Conservation (phyloP, 495 filamentous ascomycete species). For the Lepraria neglecta region DNA sequence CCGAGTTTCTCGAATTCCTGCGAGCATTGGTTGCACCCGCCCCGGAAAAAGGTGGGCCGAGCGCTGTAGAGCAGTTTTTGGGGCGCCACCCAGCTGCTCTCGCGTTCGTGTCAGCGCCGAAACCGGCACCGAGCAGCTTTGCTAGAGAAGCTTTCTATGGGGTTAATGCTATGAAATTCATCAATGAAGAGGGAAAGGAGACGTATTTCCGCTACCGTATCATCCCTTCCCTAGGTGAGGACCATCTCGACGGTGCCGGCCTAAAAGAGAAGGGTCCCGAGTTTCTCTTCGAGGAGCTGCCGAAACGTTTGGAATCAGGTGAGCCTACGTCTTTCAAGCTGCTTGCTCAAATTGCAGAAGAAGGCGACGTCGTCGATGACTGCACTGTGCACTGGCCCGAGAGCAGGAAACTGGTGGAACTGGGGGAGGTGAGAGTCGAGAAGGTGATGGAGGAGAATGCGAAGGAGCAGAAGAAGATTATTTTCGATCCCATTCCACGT, state of each 20-base stretch:
- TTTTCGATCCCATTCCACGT: conserved; percentile 51
- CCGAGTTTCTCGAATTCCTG: conserved; percentile 46
- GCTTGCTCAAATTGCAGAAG: conserved; percentile 44
- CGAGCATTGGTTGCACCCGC: conserved; percentile 27
- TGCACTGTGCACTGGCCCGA: conserved; percentile 48
- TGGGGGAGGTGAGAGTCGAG: conserved; percentile 44
- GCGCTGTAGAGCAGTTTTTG: conserved; percentile 37
- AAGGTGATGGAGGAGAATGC: conserved; percentile 36
- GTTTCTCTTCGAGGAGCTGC: conserved; percentile 43
- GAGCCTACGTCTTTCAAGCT: conserved; percentile 41
- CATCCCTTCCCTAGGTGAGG: conserved; percentile 35
- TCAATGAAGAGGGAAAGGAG: conserved; percentile 36
- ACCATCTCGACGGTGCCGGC: conserved; percentile 33
- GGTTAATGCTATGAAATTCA: conserved; percentile 47
- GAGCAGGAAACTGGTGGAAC: conserved; percentile 40
- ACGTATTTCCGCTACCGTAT: conserved; percentile 44
- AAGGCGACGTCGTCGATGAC: conserved; percentile 46
- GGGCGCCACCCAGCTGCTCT: conserved; percentile 39
- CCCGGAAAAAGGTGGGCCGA: conserved; percentile 9
- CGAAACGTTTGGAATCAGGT: conserved; percentile 13
- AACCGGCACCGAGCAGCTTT: conserved; percentile 44
- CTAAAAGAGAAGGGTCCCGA: conserved; percentile 32
- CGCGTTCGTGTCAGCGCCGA: conserved; percentile 42
- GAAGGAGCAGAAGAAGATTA: conserved; percentile 43
- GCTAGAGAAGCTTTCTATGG: conserved; percentile 41